Base-by-base conservation (phyloP, 352 stramenopile species). In the Globisporangium emineosum region DNA sequence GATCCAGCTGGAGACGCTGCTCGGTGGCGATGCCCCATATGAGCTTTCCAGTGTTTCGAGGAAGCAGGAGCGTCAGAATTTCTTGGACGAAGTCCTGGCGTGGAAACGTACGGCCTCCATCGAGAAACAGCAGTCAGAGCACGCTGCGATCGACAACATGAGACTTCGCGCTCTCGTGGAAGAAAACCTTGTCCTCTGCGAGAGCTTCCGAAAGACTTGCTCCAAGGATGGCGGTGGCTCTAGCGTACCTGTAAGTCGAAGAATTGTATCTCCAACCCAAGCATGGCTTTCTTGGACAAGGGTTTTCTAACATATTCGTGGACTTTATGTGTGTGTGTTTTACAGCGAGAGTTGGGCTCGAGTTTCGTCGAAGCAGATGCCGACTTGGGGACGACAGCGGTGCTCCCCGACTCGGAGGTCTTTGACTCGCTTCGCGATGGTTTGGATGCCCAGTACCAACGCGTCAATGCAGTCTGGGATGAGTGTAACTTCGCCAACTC, bases 1-100 rank as follows among this genome's bases (percentile, higher is more conserved):
- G 37, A 29, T 17, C 25, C 35, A 61, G 17, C 37, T 61, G 5
- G 19, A 61, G 25, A 7, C 27, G 4, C 56, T 61, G 4, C 56
- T 86, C 70, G 1, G 65, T 66, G 2, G 86, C 79, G 23, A 97
- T 75, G 69, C 96, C 86, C 84, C 90, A 96, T 25, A 83, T 76
- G 29, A 10, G 2, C 29, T 29, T 6, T n/a, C 29, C 37, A 1
- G 12, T 17, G 3, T 6, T 10, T 29, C 0, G n/a, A 32, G 13
- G 13, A 17, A 52, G 17, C 27, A 12, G 8, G 37, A 52, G 4
- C 21, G 42, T 65, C 59, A 58, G 45, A 65, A 19, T 5, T 40
- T 40, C 35, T n/a, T 61, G 15, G 23, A 30, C 23, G 19, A 61
- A 12, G 29, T 15, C 15, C 17, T 61, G 56, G 42, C 49, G 7